A percentile compares a stretch with the other conserved stretches of the same genome.
Conservation (phyloP, 1,284 basidiomycete genomes). For the Leccinum cinnamomeum region DNA sequence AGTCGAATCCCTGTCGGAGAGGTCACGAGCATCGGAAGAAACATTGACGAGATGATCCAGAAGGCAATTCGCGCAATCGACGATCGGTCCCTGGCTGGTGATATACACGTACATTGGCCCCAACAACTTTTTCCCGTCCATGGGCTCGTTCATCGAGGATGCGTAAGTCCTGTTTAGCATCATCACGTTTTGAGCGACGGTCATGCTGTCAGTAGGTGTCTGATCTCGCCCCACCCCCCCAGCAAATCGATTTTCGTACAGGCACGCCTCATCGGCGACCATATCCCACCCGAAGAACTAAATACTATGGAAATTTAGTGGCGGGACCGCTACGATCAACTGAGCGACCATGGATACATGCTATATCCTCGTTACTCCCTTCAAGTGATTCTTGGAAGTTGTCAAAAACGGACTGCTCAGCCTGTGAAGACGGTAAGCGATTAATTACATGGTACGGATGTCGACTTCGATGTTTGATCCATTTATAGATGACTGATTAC, state of each 20-base stretch:
- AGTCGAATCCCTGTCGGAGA: conserved; percentile 69
- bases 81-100: conserved; percentile 68
- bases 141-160: no score
- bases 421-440: no score
- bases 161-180: no score
- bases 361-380: conserved; percentile 39
- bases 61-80: conserved; percentile 98
- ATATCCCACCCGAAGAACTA: conserved; percentile 9
- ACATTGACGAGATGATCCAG: conserved; percentile 97
- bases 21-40: conserved; percentile 98
- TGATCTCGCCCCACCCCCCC: no score
- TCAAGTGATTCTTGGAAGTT: conserved; percentile 33
- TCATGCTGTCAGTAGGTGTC: no score
- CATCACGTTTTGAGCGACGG: no score
- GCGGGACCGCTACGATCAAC: conserved; percentile 22
- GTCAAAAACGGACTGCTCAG: conserved; percentile 3
- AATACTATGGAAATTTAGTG: conserved; percentile 17
- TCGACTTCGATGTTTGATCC: no score
- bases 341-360: conserved; percentile 35
- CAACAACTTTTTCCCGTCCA: no score
- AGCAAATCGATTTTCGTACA: no score
- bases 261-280: background rate
- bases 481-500: conserved; percentile 16
- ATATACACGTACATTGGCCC: no score
- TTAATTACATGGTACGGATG: background rate